Conservation (phyloP, 1,284 basidiomycete species). For the Trichosporon ovoides region DNA sequence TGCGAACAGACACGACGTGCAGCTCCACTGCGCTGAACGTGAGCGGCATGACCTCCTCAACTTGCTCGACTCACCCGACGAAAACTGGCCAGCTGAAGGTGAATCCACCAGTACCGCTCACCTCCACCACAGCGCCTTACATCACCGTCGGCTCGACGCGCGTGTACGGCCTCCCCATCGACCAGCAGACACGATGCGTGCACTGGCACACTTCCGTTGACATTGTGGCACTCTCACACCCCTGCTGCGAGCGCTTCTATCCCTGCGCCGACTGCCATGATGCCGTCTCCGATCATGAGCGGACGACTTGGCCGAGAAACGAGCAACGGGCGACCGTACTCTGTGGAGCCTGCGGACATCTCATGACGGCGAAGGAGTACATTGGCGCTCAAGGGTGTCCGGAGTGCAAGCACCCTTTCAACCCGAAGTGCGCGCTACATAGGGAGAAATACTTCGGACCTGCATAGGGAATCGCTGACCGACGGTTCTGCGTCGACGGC, state of each 20-base stretch:
- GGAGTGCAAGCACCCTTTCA: not conserved
- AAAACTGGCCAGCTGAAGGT: too few species aligned
- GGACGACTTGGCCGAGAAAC: not conserved
- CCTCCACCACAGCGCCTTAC: not conserved
- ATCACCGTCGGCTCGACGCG: not conserved
- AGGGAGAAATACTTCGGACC: not conserved
- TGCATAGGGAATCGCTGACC: not conserved
- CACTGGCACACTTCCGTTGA: not conserved
- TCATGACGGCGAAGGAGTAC: not conserved
- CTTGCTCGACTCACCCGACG: too few species aligned
- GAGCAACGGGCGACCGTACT: not conserved
- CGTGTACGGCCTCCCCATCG: not conserved
- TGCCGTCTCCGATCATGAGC: not conserved
- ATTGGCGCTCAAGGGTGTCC: not conserved
- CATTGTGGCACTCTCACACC: not conserved
- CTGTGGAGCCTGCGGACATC: not conserved
- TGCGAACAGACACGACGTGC: too few species aligned
- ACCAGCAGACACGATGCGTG: not conserved
- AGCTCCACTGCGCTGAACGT: too few species aligned
- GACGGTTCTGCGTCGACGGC: too few species aligned
- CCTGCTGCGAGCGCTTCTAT: not conserved
- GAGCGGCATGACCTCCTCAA: too few species aligned
- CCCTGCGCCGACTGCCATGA: constrained; percentile 1
- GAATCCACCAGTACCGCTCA: too few species aligned
- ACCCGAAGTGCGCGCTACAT: not conserved